These are phyloP conservation scores for Macrophomina tecta DNA, from an alignment of 2,329 filamentous ascomycete genomes.

Conservation along the genomic window DNA sequence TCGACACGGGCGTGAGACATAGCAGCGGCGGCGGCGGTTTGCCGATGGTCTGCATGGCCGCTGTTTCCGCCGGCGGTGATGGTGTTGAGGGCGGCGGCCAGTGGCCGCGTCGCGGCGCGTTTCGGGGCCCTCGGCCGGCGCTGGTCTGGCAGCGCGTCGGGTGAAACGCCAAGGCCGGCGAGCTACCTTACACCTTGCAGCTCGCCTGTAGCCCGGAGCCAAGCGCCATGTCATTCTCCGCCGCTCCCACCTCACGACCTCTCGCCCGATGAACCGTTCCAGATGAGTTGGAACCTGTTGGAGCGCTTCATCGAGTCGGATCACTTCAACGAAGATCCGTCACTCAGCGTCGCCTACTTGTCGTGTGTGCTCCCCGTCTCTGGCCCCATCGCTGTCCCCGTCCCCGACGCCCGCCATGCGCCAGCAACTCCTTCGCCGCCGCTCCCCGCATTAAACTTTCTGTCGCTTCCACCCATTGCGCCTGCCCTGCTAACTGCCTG, in stretches of 20 bases:
- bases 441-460: constrained; percentile 30
- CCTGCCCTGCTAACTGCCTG: constrained; percentile 26
- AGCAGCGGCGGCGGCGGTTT: background rate
- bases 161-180: constrained; percentile 12
- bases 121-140: no score
- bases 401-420: constrained; percentile 26
- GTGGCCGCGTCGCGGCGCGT: background rate
- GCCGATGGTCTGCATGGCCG: background rate
- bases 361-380: constrained; percentile 65
- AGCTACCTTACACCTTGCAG: constrained; percentile 23
- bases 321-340: constrained; percentile 90
- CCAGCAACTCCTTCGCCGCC: constrained; percentile 26
- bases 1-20: background rate
- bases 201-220: background rate
- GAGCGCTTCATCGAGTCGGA: constrained; percentile 92
- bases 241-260: constrained; percentile 9
- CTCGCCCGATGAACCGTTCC: constrained; percentile 27
- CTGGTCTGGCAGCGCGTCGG: background rate
- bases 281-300: constrained; percentile 77
- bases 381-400: constrained; percentile 3
- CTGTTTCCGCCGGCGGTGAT: background rate
- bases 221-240: constrained; percentile 19
- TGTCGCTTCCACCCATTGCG: background rate
- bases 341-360: constrained; percentile 86
- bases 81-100: background rate